Conservation (phyloP, 495 filamentous ascomycete species). For the Daldinia vernicosa region DNA sequence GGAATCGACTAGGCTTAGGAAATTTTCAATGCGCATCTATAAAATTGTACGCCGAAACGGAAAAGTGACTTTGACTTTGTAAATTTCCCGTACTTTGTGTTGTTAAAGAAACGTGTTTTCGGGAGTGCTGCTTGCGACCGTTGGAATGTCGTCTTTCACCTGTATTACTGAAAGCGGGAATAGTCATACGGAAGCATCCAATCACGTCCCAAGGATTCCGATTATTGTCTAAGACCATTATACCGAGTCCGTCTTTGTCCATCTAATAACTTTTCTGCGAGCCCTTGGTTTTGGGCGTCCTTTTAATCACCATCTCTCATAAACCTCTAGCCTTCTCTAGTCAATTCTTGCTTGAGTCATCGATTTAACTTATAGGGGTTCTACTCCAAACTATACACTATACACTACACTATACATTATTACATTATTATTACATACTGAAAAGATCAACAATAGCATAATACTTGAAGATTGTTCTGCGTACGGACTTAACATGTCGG, state of each 20-base stretch:
- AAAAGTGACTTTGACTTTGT: slow-evolving; percentile 14
- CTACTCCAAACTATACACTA: not conserved
- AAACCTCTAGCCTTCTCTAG: slow-evolving; percentile 1
- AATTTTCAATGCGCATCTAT: not conserved
- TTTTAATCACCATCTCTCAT: slow-evolving; percentile 13
- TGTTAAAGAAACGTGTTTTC: slow-evolving; percentile 10
- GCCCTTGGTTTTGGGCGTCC: slow-evolving; percentile 3
- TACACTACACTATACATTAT: no score
- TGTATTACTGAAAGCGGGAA: slow-evolving; percentile 35
- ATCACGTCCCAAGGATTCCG: slow-evolving; percentile 15
- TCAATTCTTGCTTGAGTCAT: not conserved
- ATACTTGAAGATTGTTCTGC: not conserved
- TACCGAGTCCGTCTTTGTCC: slow-evolving; percentile 19
- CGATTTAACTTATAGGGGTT: not conserved
- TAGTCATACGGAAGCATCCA: slow-evolving; percentile 42
- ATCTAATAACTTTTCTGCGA: slow-evolving; percentile 5
- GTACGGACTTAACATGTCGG: slow-evolving; percentile 3
- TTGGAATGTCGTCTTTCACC: slow-evolving; percentile 36
- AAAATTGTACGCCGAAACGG: not conserved
- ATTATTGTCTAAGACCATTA: slow-evolving; percentile 20
- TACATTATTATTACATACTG: not conserved
- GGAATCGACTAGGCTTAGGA: not conserved
- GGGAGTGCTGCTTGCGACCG: slow-evolving; percentile 22
- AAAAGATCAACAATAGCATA: not conserved
- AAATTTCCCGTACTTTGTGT: not conserved